Conservation (phyloP, 2,329 filamentous ascomycete species). For the Cladosporium sp. region DNA sequence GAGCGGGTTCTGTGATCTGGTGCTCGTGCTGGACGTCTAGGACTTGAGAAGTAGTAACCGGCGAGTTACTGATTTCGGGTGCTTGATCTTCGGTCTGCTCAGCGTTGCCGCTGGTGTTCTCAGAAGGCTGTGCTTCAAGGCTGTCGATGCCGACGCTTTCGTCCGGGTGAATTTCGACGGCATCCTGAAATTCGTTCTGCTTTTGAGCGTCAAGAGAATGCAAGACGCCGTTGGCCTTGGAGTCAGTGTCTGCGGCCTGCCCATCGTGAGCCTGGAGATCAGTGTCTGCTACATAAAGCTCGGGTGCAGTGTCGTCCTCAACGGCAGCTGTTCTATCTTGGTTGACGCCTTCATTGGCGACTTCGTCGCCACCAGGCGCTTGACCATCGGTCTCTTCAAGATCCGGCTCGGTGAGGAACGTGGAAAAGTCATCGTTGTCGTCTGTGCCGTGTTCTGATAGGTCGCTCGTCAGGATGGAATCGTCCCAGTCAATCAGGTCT, state of each 20-base stretch:
- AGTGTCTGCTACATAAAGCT: background rate
- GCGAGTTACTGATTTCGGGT: background rate
- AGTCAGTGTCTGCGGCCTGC: background rate
- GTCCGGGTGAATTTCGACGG: background rate
- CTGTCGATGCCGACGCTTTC: background rate
- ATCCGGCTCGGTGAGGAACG: constrained; percentile 22
- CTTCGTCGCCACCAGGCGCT: background rate
- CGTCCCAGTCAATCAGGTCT: constrained; percentile 31
- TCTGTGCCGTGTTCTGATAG: constrained; percentile 28
- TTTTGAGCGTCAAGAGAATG: background rate
- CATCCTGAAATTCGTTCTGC: background rate
- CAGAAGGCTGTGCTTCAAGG: background rate
- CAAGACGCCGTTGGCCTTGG: background rate
- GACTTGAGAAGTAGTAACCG: background rate
- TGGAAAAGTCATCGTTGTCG: constrained; percentile 27
- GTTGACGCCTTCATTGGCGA: background rate
- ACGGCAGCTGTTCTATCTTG: background rate
- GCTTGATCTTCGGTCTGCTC: background rate
- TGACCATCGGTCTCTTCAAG: constrained; percentile 17
- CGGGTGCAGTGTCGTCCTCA: background rate
- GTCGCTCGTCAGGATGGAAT: constrained; percentile 28
- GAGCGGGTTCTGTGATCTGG: background rate
- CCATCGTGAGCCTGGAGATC: background rate
- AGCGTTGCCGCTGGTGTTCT: background rate
- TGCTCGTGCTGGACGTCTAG: background rate